These are phyloP conservation scores for Emergomyces pasteurianus DNA, from an alignment of 2,329 filamentous ascomycete genomes.

Conservation along the genomic window DNA sequence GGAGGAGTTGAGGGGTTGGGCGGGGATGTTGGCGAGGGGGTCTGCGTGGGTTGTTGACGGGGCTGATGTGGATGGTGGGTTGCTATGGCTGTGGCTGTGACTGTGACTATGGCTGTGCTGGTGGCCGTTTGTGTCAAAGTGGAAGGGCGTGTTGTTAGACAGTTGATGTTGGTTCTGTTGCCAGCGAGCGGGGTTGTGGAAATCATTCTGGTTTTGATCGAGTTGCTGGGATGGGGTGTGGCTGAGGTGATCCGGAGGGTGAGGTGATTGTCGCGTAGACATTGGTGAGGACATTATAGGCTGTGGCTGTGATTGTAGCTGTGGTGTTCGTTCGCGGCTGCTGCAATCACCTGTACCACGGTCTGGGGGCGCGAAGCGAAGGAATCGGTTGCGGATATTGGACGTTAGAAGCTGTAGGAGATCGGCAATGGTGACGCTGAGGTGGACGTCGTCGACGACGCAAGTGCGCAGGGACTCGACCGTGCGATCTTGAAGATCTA, in stretches of 20 bases:
- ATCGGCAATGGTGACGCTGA: constrained; percentile 50
- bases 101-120: neutral
- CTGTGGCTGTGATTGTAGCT: constrained; percentile 16
- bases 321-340: constrained; percentile 24
- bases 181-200: constrained; percentile 8
- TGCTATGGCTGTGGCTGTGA: neutral
- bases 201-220: constrained; percentile 8
- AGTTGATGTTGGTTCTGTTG: constrained; percentile 10
- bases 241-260: neutral
- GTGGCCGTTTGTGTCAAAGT: constrained; percentile 6
- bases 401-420: constrained; percentile 47
- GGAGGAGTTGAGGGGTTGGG: constrained; percentile 33
- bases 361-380: constrained; percentile 44
- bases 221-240: constrained; percentile 16
- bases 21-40: constrained; percentile 32
- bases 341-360: constrained; percentile 29
- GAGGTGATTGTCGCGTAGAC: constrained; percentile 2
- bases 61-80: neutral
- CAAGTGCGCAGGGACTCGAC: constrained; percentile 47
- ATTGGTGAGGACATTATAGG: constrained; percentile 23
- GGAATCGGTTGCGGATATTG: constrained; percentile 46
- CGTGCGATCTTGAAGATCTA: constrained; percentile 47
- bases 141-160: constrained; percentile 8
- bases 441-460: constrained; percentile 55
- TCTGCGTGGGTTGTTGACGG: constrained; percentile 13